These are phyloP conservation scores for Nelumbo lutea DNA, from an alignment of 164 flowering plant species.

Conservation along the genomic window DNA sequence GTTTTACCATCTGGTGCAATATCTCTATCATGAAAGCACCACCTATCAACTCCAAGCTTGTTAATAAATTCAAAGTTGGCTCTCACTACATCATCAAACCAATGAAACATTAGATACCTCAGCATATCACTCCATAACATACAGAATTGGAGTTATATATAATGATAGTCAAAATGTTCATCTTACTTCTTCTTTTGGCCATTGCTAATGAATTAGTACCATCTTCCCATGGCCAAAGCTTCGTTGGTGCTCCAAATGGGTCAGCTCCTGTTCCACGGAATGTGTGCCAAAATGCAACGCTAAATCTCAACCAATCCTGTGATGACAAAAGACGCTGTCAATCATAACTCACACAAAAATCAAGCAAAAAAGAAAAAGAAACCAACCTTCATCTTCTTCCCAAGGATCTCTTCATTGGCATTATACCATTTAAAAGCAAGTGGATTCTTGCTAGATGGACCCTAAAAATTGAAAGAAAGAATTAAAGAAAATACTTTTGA, in stretches of 20 bases:
- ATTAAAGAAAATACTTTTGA: neutral
- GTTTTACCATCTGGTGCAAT: conserved; percentile 94
- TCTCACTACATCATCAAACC: conserved; percentile 57
- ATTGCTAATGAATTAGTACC: conserved; percentile 92
- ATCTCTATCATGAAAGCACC: conserved; percentile 99
- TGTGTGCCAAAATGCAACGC: conserved; percentile 99
- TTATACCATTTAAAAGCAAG: conserved; percentile 90
- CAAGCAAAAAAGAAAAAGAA: neutral
- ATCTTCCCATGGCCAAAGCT: conserved; percentile 99
- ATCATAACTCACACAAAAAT: neutral
- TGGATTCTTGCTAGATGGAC: conserved; percentile 82
- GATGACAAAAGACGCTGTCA: neutral
- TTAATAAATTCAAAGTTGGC: conserved; percentile 92
- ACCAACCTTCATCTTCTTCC: conserved; percentile 93
- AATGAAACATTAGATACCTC: neutral
- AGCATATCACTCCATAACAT: neutral
- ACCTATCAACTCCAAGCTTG: conserved; percentile 85
- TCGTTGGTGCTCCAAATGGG: conserved; percentile 89
- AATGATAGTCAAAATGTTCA: neutral
- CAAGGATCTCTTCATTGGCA: conserved; percentile 85
- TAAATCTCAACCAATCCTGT: conserved; percentile 98
- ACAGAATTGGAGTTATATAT: neutral
- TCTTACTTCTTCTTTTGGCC: conserved; percentile 96
- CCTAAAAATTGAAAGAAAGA: conserved; percentile 37
- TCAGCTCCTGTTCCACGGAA: conserved; percentile 94